Evolutionary conservation across 345 rosid genomes (phyloP).

Genomic region (Fremontodendron californicum): DNA sequence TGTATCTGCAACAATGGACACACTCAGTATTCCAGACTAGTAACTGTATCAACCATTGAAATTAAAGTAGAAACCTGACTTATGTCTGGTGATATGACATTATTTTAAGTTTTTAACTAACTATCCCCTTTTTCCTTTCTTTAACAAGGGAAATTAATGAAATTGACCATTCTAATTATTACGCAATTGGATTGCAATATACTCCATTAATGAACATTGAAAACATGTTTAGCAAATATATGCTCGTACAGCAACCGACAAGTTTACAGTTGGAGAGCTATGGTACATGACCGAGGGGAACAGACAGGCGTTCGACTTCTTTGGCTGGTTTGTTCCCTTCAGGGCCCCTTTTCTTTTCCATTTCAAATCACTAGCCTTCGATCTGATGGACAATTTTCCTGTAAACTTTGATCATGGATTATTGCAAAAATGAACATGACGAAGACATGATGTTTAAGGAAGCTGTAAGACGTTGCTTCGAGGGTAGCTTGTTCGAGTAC

Average conservation of each 20-base stretch:
- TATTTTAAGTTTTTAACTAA: too few species aligned
- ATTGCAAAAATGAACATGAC: constrained; percentile 64
- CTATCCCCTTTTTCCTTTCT: too few species aligned
- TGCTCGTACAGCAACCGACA: constrained; percentile 59
- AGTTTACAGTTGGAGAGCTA: constrained; percentile 50
- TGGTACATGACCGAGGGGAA: constrained; percentile 83
- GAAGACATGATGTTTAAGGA: constrained; percentile 67
- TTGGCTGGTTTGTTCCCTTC: too few species aligned
- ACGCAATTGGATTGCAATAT: constrained; percentile 26
- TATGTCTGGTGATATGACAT: not conserved
- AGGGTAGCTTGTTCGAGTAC: constrained; percentile 74
- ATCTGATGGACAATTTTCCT: too few species aligned
- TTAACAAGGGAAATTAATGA: too few species aligned
- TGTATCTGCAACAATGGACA: too few species aligned
- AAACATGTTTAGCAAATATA: constrained; percentile 72
- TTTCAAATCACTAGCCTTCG: too few species aligned
- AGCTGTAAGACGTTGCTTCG: constrained; percentile 66
- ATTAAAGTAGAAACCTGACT: not conserved
- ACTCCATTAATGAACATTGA: constrained; percentile 56
- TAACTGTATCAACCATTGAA: constrained; percentile 58
- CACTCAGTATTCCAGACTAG: constrained; percentile 50
- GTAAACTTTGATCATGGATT: not conserved
- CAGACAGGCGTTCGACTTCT: constrained; percentile 40
- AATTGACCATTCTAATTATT: not conserved
- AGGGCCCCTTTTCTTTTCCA: too few species aligned